Base-by-base conservation (phyloP, 1,284 basidiomycete genomes). In the Trametes pubescens region DNA sequence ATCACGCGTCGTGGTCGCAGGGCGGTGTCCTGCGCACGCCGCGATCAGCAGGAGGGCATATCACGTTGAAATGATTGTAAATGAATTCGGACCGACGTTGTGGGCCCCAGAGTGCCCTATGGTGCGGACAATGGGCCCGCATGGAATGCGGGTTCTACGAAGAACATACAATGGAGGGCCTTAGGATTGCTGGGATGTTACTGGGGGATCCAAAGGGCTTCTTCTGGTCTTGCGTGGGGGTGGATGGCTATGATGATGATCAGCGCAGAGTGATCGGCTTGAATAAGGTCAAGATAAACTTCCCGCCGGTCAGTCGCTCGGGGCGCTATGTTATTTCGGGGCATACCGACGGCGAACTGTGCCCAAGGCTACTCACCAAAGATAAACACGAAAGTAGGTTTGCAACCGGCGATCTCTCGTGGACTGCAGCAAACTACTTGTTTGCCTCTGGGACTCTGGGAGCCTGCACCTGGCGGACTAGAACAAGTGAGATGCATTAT, bases 21-120 rank as follows among this genome's bases (percentile, higher is more conserved):
- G 65, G 65, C 61, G 49, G 49, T 58, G 65, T 59, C 40, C 61
- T 54, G 22, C 18, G 35, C 47, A 49, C 46, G 61, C 52, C 43
- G 51, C 22, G 22, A 49, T 59, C 51, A 59, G 57, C 37, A 46
- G 10, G 51, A 24, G 11, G n/a, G 24, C 32, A 55, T 51, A 68
- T 65, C 64, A 61, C 43, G 58, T 34, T 47, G 26, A 22, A 10
- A 4, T 43, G 44, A 37, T 48, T 26, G n/a, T 32, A n/a, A 18
- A 13, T 24, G 11, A 29, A 47, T 32, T 7, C 13, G 22, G 14
- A 24, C 24, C 52, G 37, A 40, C 43, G 16, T 35, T 44, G 40
- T 43, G 40, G 40, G 48, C 29, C 18, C 29, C 16, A 6, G 13
- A 34, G 29, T 51, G 29, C 48, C 16, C 40, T 43, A 3, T n/a